These are phyloP conservation scores for Ganoderma leucocontextum DNA, from an alignment of 1,284 basidiomycete species.

Conservation along the genomic window DNA sequence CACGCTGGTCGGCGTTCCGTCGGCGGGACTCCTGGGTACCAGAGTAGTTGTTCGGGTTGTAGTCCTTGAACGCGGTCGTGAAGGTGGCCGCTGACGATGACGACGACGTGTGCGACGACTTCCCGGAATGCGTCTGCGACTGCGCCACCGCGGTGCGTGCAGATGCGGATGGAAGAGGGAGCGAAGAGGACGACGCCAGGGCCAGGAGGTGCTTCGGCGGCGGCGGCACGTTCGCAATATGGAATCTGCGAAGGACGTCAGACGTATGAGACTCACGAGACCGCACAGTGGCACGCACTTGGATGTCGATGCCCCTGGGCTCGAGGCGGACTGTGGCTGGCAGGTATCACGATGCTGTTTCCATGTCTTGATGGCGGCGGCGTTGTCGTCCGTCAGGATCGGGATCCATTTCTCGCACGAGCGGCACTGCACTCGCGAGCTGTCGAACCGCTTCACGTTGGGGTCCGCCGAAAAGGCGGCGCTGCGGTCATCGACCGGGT, in stretches of 20 bases:
- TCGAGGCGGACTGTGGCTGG: constrained; percentile 30
- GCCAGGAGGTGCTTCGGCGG: constrained; percentile 46
- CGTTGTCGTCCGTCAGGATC: constrained; percentile 44
- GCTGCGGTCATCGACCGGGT: constrained; percentile 63
- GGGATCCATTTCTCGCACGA: constrained; percentile 72
- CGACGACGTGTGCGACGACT: constrained; percentile 37
- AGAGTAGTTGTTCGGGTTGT: constrained; percentile 55
- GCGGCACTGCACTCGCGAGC: constrained; percentile 72
- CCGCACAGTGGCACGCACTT: constrained; percentile 31
- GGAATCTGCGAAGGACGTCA: constrained; percentile 18
- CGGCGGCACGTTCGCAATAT: constrained; percentile 44
- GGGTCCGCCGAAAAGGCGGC: constrained; percentile 66
- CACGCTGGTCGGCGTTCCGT: constrained; percentile 78
- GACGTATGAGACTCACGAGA: neutral
- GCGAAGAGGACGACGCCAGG: constrained; percentile 42
- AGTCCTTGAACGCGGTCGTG: constrained; percentile 50
- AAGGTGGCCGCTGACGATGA: constrained; percentile 38
- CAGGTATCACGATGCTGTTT: constrained; percentile 42
- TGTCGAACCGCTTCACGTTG: constrained; percentile 73
- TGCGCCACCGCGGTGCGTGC: constrained; percentile 32
- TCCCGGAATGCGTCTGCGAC: constrained; percentile 24
- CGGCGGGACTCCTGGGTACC: constrained; percentile 69
- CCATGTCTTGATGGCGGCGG: constrained; percentile 43
- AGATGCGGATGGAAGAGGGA: constrained; percentile 35
- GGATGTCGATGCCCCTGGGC: constrained; percentile 29